Evolutionary conservation across 768 basidiomycete genomes (phyloP).

Genomic region (Pilatotrama ljubarskyi): DNA sequence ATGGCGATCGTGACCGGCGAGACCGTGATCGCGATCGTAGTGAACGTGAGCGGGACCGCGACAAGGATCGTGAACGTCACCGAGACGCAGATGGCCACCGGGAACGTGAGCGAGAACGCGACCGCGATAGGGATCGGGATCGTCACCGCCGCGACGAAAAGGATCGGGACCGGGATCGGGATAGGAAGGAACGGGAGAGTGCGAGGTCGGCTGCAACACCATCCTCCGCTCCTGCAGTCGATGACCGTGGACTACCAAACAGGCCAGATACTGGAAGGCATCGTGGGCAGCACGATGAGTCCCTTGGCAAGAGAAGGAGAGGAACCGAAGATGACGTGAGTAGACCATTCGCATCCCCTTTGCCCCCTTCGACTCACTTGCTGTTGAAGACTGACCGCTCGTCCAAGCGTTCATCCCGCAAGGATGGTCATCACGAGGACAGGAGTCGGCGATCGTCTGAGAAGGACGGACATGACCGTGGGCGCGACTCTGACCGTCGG

Average conservation of each 20-base stretch:
- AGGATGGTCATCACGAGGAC: conserved; percentile 77
- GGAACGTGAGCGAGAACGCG: conserved; percentile 25
- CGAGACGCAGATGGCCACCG: conserved; percentile 30
- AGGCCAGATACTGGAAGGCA: conserved; percentile 62
- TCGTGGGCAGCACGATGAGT: conserved; percentile 59
- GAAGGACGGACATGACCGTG: conserved; percentile 67
- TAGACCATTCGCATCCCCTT: conserved; percentile 10
- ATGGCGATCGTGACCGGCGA: conserved; percentile 27
- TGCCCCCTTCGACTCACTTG: conserved; percentile 2
- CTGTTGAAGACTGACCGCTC: conserved; percentile 61
- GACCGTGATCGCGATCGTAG: conserved; percentile 30
- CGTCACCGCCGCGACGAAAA: conserved; percentile 41
- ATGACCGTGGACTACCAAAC: conserved; percentile 57
- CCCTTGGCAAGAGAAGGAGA: conserved; percentile 71
- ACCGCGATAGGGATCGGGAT: conserved; percentile 32
- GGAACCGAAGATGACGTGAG: conserved; percentile 73
- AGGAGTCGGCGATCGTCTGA: conserved; percentile 64
- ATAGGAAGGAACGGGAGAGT: conserved; percentile 60
- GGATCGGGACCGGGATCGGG: conserved; percentile 58
- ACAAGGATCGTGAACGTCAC: conserved; percentile 32
- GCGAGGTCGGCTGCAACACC: conserved; percentile 31
- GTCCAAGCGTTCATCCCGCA: conserved; percentile 80
- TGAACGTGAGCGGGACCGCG: conserved; percentile 28
- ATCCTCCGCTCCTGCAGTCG: conserved; percentile 35
- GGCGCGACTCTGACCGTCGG: conserved; percentile 67